These are phyloP conservation scores for Pistacia vera DNA, from an alignment of 345 rosid genomes.

Conservation along the genomic window DNA sequence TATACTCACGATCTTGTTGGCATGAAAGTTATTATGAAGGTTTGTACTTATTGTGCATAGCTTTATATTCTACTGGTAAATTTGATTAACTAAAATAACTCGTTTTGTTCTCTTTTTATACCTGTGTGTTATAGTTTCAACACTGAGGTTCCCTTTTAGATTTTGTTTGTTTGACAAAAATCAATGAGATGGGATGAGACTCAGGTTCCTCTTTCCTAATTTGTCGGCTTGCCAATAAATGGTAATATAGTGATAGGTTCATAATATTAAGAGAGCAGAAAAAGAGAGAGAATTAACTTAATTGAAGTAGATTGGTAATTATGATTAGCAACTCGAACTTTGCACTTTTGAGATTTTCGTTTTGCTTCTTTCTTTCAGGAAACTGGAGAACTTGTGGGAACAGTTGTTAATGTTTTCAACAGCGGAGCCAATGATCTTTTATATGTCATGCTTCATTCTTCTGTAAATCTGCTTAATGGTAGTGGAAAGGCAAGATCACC, in stretches of 20 bases:
- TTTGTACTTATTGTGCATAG: conserved; percentile 26
- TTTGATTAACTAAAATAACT: not conserved
- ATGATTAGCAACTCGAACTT: not conserved
- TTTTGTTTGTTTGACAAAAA: not conserved
- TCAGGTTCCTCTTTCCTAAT: not conserved
- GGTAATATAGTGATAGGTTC: not conserved
- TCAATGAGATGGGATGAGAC: not conserved
- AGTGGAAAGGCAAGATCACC: conserved; percentile 37
- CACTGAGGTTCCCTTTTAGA: not conserved
- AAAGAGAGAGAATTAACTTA: not conserved
- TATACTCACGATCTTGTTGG: conserved; percentile 88
- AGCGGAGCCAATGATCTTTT: conserved; percentile 85
- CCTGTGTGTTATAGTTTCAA: not conserved
- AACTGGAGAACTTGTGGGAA: conserved; percentile 75
- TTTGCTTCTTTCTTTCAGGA: conserved; percentile 45
- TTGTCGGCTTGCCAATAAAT: not conserved
- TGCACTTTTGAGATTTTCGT: not conserved
- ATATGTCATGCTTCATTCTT: conserved; percentile 62
- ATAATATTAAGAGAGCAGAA: too few species aligned
- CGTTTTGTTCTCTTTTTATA: not conserved
- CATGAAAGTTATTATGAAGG: conserved; percentile 74
- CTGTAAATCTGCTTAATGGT: conserved; percentile 34
- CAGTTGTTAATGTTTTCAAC: conserved; percentile 71
- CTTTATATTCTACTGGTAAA: not conserved
- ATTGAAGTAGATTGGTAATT: not conserved